Base-by-base conservation (phyloP, 768 basidiomycete genomes). In the Floccularia luteovirens region DNA sequence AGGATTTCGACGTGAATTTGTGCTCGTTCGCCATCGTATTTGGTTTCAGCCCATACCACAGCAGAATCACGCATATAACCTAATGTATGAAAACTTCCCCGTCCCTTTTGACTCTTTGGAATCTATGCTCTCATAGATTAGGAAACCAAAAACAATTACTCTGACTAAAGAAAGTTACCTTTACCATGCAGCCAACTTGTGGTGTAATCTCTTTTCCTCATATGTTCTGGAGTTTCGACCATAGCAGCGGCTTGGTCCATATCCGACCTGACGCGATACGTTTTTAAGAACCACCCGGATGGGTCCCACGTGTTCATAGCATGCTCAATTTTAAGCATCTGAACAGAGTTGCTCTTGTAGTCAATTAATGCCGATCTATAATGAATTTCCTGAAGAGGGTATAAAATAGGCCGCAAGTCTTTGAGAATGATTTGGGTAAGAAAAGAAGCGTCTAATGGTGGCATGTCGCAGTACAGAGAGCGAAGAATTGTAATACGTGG, bases 11-110 rank as follows among this genome's bases (percentile, higher is more conserved):
- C 74, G 52, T 97, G 92, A 20, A 93, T 90, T 50, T 97, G 92
- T 40, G 90, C 82, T n/a, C 92, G 73, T 59, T 94, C 91, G 7
- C 92, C 92, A 43, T 94, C 92, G 56, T 93, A 93, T 58, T 97
- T 97, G 0, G 81, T 91, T 61, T 97, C 92, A 1, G 83, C 87
- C 77, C 85, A 93, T 6, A 91, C 66, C 20, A 55, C 58, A 8
- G 68, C 62, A 0, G 67, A 60, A 25, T 54, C 24, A 25, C 40
- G 45, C 42, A 85, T 62, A 39, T 63, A 56, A 31, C 62, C 43
- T 33, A 87, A 57, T 13, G 77, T 80, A 36, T 84, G 70, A 8
- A 60, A 47, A 31, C 78, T 75, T 3, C 75, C 67, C 37, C 72
- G 67, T 2, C 82, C 90, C 52, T 92, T 93, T 23, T 69, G 63